Percentiles rank a stretch among this genome's conserved stretches.
phyloP scores from a whole-genome alignment of 306 rosid species.

The Medicago truncatula region DNA sequence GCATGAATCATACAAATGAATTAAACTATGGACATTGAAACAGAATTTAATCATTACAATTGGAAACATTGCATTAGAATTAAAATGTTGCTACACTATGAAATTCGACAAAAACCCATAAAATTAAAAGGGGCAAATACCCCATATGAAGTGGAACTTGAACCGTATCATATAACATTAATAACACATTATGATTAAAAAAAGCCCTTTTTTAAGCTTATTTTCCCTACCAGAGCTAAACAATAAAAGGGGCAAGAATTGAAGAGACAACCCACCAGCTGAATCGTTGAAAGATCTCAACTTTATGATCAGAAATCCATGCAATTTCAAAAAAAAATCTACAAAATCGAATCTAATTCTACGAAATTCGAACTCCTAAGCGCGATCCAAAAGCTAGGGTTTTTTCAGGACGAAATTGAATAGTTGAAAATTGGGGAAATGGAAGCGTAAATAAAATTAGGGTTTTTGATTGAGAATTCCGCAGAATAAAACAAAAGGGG shows the following conservation, averaged over 20 bases:
- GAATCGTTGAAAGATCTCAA: slow-evolving; percentile 41
- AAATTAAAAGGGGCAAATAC: neutral
- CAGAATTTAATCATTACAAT: neutral
- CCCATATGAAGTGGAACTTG: slow-evolving; percentile 3
- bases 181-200: neutral
- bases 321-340: slow-evolving; percentile 27
- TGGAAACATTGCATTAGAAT: neutral
- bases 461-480: slow-evolving; percentile 58
- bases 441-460: slow-evolving; percentile 50
- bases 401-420: slow-evolving; percentile 47
- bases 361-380: slow-evolving; percentile 37
- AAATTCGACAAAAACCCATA: slow-evolving; percentile 21
- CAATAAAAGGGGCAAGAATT: slow-evolving; percentile 30
- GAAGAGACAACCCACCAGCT: slow-evolving; percentile 40
- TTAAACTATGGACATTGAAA: neutral
- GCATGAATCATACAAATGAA: slow-evolving; percentile 8
- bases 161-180: neutral
- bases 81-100: neutral
- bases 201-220: slow-evolving; percentile 20
- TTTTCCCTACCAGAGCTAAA: slow-evolving; percentile 29
- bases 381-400: slow-evolving; percentile 67
- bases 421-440: slow-evolving; percentile 47
- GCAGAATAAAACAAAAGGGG: slow-evolving; percentile 11
- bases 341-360: slow-evolving; percentile 56
- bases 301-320: slow-evolving; percentile 43